Base-by-base conservation (phyloP, 2,329 filamentous ascomycete genomes). In the Scedosporium aurantiacum region DNA sequence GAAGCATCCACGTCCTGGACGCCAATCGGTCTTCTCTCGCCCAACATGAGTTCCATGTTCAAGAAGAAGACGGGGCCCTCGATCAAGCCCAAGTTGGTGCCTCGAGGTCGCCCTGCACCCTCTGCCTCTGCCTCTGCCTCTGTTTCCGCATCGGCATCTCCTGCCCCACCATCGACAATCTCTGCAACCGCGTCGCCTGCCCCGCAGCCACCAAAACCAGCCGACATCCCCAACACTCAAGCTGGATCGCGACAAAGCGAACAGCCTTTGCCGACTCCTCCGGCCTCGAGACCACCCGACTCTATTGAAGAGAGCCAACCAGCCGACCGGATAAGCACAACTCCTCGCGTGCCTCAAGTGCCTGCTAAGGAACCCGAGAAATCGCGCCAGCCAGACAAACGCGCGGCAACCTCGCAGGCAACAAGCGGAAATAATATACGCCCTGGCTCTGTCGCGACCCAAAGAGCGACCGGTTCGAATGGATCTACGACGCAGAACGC, bases 61-160 rank as follows among this genome's bases (percentile, higher is more conserved):
- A 89, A 89, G 75, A 88, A 89, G 74, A 77, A 79, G 67, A 79
- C 77, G 68, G 78, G 79, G 66, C 75, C 79, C 62, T 78, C 78
- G 75, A 90, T 91, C 75, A 88, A 88, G 71, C 87, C 87, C 54
- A 90, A 88, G 75, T 82, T 82, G 65, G 83, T 74, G 40, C 77
- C 79, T 65, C 82, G 85, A 68, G 78, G 80, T 63, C 75, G 79
- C 62, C 70, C 71, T 64, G 76, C 77, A 65, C 74, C 76, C 61
- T 71, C 75, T 63, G 68, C 70, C 62, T 69, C 73, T 62, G 60
- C 47, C 50, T n/a, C 63, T 37, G 23, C 63, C 1, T 21, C 61
- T 37, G 27, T 50, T 18, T 27, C 59, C 7, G 25, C 62, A 45
- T 23, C 47, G 7, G 21, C 59, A 3, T 52, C 59, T 45, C 50